These are phyloP conservation scores for Zea mays DNA, from an alignment of 176 grass and related monocot genomes.

Conservation along the genomic window Zm-B73-REFERENCE-NAM-5.0 NC_050100.1:212481001-212481500, in stretches of 20 bases:
- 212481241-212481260: not conserved
- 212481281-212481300: no score
- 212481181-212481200: not conserved
- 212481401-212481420: no score
- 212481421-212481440: no score
- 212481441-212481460: no score
- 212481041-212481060: conserved; percentile 41
- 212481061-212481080: conserved; percentile 35
- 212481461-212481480: no score
- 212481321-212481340: no score
- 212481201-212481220: not conserved
- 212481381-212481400: no score
- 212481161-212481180: not conserved
- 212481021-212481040: conserved; percentile 22
- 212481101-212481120: conserved; percentile 13
- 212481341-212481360: no score
- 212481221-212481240: no score
- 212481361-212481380: no score
- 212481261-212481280: not conserved
- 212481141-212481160: not conserved
- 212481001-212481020: not conserved
- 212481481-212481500: no score
- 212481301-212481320: no score
- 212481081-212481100: conserved; percentile 32
- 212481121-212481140: not conserved